phyloP scores from a whole-genome alignment of 148 eudicot species.

The Polygonum aviculare region DNA sequence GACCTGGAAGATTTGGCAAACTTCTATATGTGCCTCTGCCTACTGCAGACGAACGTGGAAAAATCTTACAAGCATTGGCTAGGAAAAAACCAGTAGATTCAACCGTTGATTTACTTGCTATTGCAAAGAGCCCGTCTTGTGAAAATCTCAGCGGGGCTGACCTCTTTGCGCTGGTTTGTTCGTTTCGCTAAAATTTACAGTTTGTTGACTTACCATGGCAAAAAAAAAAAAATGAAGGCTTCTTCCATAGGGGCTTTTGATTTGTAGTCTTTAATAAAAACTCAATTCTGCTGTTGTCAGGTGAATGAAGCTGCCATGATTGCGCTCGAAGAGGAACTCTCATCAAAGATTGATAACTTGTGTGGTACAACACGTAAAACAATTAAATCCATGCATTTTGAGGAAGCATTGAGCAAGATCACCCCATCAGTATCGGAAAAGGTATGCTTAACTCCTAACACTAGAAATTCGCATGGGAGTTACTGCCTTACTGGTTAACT shows the following conservation, averaged over 20 bases:
- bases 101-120: constrained; percentile 55
- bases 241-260: too few relatives aligned
- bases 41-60: constrained; percentile 54
- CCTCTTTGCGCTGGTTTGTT: constrained; percentile 66
- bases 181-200: background rate
- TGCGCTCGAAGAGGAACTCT: constrained; percentile 27
- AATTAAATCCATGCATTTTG: constrained; percentile 31
- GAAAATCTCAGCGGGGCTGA: constrained; percentile 81
- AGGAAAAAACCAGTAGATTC: constrained; percentile 59
- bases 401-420: constrained; percentile 24
- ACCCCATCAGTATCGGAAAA: constrained; percentile 26
- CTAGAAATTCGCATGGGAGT: too few relatives aligned
- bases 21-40: constrained; percentile 67
- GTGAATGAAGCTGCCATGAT: constrained; percentile 76
- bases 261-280: background rate
- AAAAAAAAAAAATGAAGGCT: too few relatives aligned
- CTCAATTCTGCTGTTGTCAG: constrained; percentile 17
- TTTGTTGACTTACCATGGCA: too few relatives aligned
- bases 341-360: background rate
- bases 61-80: constrained; percentile 61
- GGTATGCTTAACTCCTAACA: constrained; percentile 12
- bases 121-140: constrained; percentile 46
- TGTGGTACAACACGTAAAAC: constrained; percentile 9
- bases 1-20: constrained; percentile 84
- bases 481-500: background rate